A percentile compares a stretch with the other conserved stretches of the same genome.
phyloP scores from a whole-genome alignment of 1,139 yeast genomes.

The Pichia cactophila region DNA sequence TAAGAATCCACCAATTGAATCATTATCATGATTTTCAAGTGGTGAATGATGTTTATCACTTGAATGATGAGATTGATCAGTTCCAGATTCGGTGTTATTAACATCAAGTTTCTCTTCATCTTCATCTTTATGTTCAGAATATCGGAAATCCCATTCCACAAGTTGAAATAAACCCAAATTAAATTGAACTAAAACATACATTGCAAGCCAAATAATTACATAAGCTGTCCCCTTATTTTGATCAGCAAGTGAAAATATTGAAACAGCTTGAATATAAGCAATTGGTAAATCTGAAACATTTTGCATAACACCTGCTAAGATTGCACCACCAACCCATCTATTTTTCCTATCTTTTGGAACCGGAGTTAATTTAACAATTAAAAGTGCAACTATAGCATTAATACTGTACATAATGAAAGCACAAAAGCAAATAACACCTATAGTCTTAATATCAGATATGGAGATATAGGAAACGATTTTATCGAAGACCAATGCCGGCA shows the following conservation, averaged over 20 bases:
- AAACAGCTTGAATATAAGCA: constrained; percentile 53
- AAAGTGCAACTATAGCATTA: constrained; percentile 21
- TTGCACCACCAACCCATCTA: constrained; percentile 51
- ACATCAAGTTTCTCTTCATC: not conserved
- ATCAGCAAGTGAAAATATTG: constrained; percentile 52
- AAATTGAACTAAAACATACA: constrained; percentile 66
- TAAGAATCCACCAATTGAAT: not conserved
- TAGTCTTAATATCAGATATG: constrained; percentile 45
- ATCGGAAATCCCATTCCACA: constrained; percentile 59
- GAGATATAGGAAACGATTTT: constrained; percentile 43
- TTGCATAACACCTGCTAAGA: constrained; percentile 52
- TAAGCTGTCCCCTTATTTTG: constrained; percentile 82
- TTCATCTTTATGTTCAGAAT: constrained; percentile 2
- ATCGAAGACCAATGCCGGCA: constrained; percentile 51
- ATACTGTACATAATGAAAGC: constrained; percentile 43
- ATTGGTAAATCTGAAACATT: constrained; percentile 58
- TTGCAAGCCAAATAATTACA: constrained; percentile 73
- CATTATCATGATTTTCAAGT: not conserved
- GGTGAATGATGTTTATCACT: not conserved
- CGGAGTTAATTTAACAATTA: constrained; percentile 32
- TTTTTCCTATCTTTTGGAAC: constrained; percentile 35
- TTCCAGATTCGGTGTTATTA: not conserved
- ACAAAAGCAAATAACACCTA: constrained; percentile 47
- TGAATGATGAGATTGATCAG: not conserved
- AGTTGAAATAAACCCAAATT: constrained; percentile 68